Base-by-base conservation (phyloP, 805 yeast species). In the Yarrowia deformans region DNA sequence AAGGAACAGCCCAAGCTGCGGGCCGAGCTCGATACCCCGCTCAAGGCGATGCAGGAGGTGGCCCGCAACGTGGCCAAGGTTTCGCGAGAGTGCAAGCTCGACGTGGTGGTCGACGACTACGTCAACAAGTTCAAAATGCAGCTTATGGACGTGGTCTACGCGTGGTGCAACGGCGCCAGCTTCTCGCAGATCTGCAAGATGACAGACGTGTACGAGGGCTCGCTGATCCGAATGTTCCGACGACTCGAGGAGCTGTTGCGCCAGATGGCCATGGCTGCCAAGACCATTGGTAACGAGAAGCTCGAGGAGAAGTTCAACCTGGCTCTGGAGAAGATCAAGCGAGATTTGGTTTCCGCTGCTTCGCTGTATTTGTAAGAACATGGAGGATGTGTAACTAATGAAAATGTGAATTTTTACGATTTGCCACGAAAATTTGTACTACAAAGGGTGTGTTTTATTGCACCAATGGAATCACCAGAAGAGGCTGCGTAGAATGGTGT, bases 181-280 rank as follows among this genome's bases (percentile, higher is more conserved):
- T 95, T 95, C 79, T 94, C 98, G 0, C 97, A 94, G 77, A 94
- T 95, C 72, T 94, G 98, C 81, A 94, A 94, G 79, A 93, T 95
- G 97, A 95, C 99, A 0, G 99, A 95, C 77, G 98, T 95, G 54
- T 95, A 94, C 74, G 99, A 95, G 81, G 99, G 99, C 50, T 90
- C 97, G 29, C 84, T 95, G 76, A 94, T 95, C 72, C 88, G 99
- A 77, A 90, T 91, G 87, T 95, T 95, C 82, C 90, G 95, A 79
- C 85, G 99, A 76, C 82, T 95, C 69, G 99, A 95, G 79, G 99
- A 95, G 78, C 84, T 95, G 83, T 81, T 95, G 69, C 87, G 94
- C 75, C 99, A 95, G 78, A 84, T 95, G 86, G 88, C 88, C 55
- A 88, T 86, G 73, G 98, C 98, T 14, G 95, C 99, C 1, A 91